Conservation (phyloP, 169 alveolate species). For the Cyclospora cayetanensis region DNA sequence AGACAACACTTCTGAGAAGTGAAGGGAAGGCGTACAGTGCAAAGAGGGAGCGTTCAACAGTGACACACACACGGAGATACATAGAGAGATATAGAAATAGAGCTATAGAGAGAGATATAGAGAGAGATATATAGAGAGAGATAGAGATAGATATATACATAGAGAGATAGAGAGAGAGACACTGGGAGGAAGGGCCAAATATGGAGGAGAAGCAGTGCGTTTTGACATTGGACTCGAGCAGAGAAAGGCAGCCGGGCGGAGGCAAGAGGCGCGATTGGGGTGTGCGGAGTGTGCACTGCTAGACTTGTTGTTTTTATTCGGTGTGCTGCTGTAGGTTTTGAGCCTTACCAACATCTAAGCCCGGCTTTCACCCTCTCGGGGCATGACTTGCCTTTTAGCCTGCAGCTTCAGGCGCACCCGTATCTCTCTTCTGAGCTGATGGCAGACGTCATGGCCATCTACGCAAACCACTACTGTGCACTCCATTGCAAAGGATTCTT, state of each 20-base stretch:
- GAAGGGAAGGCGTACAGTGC: neutral
- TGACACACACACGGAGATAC: no score
- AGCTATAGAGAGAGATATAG: neutral
- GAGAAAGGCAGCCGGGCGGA: no score
- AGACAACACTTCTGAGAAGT: neutral
- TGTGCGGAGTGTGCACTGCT: no score
- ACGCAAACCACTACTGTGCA: conserved; percentile 62
- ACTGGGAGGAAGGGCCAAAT: no score
- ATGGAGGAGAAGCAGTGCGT: no score
- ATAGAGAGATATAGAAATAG: neutral
- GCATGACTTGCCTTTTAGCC: conserved; percentile 6
- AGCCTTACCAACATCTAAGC: conserved; percentile 45
- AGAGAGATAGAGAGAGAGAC: neutral
- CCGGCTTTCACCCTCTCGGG: conserved; percentile 55
- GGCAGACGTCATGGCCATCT: conserved; percentile 47
- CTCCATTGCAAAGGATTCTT: conserved; percentile 55
- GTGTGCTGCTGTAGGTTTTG: neutral
- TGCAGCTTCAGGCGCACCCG: conserved; percentile 45
- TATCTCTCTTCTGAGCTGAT: neutral
- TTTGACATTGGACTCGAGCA: no score
- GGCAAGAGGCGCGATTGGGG: no score
- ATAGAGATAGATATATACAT: neutral
- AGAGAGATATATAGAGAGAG: neutral
- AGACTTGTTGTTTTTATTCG: neutral
- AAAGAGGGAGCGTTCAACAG: neutral